Evolutionary conservation across 2,329 filamentous ascomycete species (phyloP).

Genomic region (Diaporthe ampelina): DNA sequence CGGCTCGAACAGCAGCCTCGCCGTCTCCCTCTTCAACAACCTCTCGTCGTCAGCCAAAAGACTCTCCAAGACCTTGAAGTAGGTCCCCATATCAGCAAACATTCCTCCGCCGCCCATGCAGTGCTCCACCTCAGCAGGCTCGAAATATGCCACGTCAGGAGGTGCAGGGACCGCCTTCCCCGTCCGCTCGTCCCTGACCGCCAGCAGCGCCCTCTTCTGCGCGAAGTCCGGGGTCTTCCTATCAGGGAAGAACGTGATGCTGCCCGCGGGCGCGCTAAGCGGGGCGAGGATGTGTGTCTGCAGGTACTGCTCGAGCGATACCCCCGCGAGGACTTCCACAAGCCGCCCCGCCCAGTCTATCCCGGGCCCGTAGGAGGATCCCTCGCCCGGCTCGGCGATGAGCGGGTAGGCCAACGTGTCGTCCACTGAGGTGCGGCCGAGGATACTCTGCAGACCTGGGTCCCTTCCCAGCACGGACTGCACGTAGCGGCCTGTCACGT

Average conservation of each 20-base stretch:
- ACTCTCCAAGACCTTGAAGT: slow-evolving; percentile 52
- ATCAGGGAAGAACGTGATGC: slow-evolving; percentile 52
- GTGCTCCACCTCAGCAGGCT: slow-evolving; percentile 53
- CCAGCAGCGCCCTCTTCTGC: slow-evolving; percentile 28
- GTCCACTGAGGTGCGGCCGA: slow-evolving; percentile 49
- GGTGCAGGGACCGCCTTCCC: slow-evolving; percentile 32
- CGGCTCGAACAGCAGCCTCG: neutral
- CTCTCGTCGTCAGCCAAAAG: slow-evolving; percentile 47
- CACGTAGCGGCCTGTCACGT: slow-evolving; percentile 35
- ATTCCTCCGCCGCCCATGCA: slow-evolving; percentile 57
- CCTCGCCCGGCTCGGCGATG: slow-evolving; percentile 59
- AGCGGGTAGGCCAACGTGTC: slow-evolving; percentile 59
- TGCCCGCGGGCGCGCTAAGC: slow-evolving; percentile 51
- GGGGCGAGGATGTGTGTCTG: slow-evolving; percentile 52
- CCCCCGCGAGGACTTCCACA: slow-evolving; percentile 56
- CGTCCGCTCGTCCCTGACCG: slow-evolving; percentile 33
- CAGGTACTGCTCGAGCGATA: slow-evolving; percentile 55
- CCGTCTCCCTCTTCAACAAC: slow-evolving; percentile 8
- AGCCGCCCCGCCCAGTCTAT: slow-evolving; percentile 63
- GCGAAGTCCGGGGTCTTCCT: slow-evolving; percentile 23
- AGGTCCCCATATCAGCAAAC: slow-evolving; percentile 58
- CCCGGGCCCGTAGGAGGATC: slow-evolving; percentile 63
- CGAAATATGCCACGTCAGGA: slow-evolving; percentile 23
- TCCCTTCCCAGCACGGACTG: slow-evolving; percentile 50
- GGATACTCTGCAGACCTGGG: slow-evolving; percentile 46